phyloP scores from a whole-genome alignment of 257 asterid genomes.

The Fraxinus quadrangulata region DNA sequence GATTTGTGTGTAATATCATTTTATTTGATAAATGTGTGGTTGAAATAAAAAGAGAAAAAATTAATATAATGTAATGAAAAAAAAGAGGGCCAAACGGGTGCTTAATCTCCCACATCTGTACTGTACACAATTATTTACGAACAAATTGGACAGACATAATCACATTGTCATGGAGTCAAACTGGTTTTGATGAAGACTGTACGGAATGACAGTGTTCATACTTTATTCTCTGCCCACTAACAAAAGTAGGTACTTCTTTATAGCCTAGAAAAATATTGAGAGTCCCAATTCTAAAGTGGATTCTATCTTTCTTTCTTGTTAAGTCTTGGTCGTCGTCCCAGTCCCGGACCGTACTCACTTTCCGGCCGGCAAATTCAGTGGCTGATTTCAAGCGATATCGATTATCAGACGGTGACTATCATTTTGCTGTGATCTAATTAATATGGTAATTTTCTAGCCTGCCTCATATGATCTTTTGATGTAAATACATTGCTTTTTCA shows the following conservation, averaged over 20 bases:
- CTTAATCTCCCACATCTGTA: neutral
- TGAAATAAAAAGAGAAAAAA: no score
- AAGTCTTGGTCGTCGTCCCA: neutral
- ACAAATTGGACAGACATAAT: slow-evolving; percentile 16
- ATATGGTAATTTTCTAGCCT: neutral
- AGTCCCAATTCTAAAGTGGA: neutral
- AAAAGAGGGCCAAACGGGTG: no score
- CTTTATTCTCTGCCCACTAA: neutral
- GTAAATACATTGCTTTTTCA: neutral
- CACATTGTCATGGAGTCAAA: neutral
- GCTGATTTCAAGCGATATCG: neutral
- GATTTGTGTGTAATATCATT: no score
- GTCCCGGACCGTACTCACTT: neutral
- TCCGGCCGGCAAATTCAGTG: neutral
- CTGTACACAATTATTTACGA: neutral
- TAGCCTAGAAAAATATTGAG: no score
- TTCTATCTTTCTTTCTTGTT: neutral
- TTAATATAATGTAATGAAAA: no score
- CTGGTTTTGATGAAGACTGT: slow-evolving; percentile 4
- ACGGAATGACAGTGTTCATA: neutral
- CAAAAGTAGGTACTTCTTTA: neutral
- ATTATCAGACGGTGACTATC: neutral
- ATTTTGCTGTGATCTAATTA: neutral
- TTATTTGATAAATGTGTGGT: no score
- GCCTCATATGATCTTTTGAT: neutral